Conservation (phyloP, 2,329 filamentous ascomycete species). For the Xylariaceae sp. region DNA sequence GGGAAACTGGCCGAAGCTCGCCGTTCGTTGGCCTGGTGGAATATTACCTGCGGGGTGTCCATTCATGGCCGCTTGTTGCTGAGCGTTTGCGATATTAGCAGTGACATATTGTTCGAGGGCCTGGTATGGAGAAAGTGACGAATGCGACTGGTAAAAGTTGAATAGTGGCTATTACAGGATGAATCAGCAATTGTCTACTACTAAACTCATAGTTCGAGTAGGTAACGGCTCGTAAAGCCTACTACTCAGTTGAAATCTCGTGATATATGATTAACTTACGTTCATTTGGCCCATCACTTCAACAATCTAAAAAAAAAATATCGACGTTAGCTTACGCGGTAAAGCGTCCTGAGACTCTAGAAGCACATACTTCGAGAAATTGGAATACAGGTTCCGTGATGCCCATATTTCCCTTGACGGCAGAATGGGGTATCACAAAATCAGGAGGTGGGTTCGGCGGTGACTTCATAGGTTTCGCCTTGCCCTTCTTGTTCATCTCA, state of each 20-base stretch:
- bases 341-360: slow-evolving; percentile 32
- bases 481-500: slow-evolving; percentile 72
- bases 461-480: slow-evolving; percentile 64
- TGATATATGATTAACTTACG: slow-evolving; percentile 33
- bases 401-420: slow-evolving; percentile 62
- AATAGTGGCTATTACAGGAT: slow-evolving; percentile 56
- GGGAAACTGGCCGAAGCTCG: slow-evolving; percentile 62
- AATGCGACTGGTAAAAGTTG: slow-evolving; percentile 61
- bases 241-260: background rate
- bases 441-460: slow-evolving; percentile 66
- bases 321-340: slow-evolving; percentile 4
- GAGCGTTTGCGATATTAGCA: slow-evolving; percentile 51
- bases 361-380: slow-evolving; percentile 65
- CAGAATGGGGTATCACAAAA: slow-evolving; percentile 65
- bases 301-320: slow-evolving; percentile 56
- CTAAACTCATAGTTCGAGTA: background rate
- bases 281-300: slow-evolving; percentile 73
- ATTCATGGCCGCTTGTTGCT: slow-evolving; percentile 50
- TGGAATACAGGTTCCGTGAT: slow-evolving; percentile 67
- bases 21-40: slow-evolving; percentile 58
- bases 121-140: slow-evolving; percentile 60
- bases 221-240: background rate
- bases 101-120: slow-evolving; percentile 67
- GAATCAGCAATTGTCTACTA: slow-evolving; percentile 1
- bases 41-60: slow-evolving; percentile 47